Conservation (phyloP, 192 early-diverging fungal species). For the Entophlyctis helioformis region DNA sequence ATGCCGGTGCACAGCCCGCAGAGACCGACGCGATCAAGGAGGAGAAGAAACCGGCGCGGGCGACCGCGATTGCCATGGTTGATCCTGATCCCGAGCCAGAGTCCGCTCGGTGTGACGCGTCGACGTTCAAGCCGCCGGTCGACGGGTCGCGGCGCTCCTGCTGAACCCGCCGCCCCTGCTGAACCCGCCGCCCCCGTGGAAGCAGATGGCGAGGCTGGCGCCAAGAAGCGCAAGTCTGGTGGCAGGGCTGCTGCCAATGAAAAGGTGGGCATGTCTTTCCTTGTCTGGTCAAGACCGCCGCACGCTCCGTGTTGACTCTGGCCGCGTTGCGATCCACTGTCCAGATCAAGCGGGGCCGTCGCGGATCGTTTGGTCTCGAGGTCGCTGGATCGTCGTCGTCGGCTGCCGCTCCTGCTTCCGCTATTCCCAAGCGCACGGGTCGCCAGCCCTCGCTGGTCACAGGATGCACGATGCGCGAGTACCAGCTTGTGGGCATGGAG, state of each 20-base stretch:
- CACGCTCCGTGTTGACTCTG: too few relatives aligned
- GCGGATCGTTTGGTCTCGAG: too few relatives aligned
- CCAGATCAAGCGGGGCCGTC: too few relatives aligned
- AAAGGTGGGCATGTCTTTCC: background rate
- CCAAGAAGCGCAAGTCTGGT: conserved; percentile 1
- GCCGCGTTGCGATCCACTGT: background rate
- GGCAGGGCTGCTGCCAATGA: background rate
- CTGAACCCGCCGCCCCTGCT: too few relatives aligned
- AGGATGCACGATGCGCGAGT: conserved; percentile 55
- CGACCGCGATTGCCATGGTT: background rate
- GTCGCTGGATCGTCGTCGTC: too few relatives aligned
- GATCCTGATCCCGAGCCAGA: background rate
- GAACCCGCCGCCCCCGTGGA: background rate
- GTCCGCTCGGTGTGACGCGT: too few relatives aligned
- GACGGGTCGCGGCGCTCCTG: background rate
- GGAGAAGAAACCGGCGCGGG: conserved; percentile 1
- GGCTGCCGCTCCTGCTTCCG: too few relatives aligned
- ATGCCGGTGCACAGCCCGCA: conserved; percentile 19
- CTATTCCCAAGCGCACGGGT: too few relatives aligned
- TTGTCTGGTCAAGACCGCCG: background rate
- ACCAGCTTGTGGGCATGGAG: conserved; percentile 87
- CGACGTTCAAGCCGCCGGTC: background rate
- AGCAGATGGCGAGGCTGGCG: conserved; percentile 7
- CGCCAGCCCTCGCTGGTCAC: conserved; percentile 80
- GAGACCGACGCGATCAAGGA: conserved; percentile 1